Evolutionary conservation across 257 asterid species (phyloP).

Genomic region (Catharanthus roseus): DNA sequence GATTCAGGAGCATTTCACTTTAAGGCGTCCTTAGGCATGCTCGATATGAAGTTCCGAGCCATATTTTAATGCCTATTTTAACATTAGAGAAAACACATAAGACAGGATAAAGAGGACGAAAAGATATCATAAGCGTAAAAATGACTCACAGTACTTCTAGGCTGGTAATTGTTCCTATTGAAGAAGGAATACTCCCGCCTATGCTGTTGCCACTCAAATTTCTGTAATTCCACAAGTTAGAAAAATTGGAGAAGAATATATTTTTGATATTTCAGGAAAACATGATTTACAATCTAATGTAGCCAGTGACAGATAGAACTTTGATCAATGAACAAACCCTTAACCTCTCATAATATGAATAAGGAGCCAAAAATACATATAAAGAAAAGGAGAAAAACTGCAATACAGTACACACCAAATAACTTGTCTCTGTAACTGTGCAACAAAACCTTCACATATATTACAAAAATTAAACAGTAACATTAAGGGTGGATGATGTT

Average conservation of each 20-base stretch:
- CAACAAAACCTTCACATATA: background rate
- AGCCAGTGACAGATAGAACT: background rate
- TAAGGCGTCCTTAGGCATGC: background rate
- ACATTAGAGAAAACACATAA: background rate
- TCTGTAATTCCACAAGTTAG: constrained; percentile 37
- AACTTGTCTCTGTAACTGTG: background rate
- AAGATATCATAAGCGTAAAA: constrained; percentile 16
- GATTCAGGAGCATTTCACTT: background rate
- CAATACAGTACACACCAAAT: background rate
- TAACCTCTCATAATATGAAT: background rate
- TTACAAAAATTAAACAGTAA: too few species aligned
- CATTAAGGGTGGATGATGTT: background rate
- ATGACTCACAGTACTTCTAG: constrained; percentile 68
- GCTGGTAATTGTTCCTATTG: constrained; percentile 61
- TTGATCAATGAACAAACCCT: background rate
- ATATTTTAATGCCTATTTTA: background rate
- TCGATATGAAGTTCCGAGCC: background rate
- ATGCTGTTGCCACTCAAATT: constrained; percentile 90
- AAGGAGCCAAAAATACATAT: background rate
- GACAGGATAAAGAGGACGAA: background rate
- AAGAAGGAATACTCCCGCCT: constrained; percentile 69
- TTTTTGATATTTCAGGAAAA: background rate
- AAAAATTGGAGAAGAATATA: background rate
- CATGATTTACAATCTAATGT: background rate
- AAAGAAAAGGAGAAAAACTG: too few species aligned